Conservation (phyloP, 345 rosid genomes). For the Tarenaya hassleriana region DNA sequence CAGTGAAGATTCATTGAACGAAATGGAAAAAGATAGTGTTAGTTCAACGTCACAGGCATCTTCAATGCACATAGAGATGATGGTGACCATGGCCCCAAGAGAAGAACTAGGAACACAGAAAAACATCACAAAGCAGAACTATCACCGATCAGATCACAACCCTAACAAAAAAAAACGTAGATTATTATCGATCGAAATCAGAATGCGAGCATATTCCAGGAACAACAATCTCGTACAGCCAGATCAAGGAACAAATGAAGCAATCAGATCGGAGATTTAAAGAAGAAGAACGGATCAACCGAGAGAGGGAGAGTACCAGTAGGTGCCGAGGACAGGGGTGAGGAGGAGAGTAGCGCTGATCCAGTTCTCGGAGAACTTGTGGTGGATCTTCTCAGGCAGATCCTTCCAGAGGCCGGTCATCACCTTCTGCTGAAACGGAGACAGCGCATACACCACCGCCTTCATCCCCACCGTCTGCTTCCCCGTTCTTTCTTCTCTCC, state of each 20-base stretch:
- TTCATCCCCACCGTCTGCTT: constrained; percentile 72
- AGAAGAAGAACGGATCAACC: too few species aligned
- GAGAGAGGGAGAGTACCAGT: constrained; percentile 32
- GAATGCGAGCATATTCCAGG: neutral
- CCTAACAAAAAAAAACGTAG: neutral
- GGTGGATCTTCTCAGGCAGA: constrained; percentile 63
- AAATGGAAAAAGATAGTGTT: neutral
- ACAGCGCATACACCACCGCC: constrained; percentile 76
- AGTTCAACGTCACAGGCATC: too few species aligned
- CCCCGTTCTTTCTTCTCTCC: constrained; percentile 39
- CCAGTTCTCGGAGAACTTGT: constrained; percentile 88
- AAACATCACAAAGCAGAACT: neutral
- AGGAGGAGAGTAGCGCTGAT: constrained; percentile 64
- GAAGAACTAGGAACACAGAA: neutral
- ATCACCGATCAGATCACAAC: too few species aligned
- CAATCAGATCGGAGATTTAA: constrained; percentile 8
- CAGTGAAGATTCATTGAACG: neutral
- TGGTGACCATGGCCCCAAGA: too few species aligned
- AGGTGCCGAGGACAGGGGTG: constrained; percentile 55
- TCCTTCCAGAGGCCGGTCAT: constrained; percentile 74
- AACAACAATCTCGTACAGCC: neutral
- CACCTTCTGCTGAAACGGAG: constrained; percentile 78
- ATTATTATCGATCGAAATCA: neutral
- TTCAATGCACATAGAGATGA: too few species aligned
- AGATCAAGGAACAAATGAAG: constrained; percentile 12